Percentiles rank a stretch among this genome's conserved stretches.
Conservation (phyloP, 169 alveolate genomes). For the Plasmodium fragile region DNA sequence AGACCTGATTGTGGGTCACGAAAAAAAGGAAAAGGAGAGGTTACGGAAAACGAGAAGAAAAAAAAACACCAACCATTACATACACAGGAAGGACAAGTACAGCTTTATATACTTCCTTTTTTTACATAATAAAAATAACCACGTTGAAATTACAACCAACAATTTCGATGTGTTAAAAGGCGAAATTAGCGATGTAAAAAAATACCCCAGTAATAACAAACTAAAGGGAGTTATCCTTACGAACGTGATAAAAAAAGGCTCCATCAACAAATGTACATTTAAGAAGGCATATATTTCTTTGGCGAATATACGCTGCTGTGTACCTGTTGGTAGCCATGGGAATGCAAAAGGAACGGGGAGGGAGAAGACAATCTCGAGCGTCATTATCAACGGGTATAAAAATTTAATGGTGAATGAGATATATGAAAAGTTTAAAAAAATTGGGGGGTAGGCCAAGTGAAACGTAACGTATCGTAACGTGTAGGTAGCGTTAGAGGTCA, state of each 20-base stretch:
- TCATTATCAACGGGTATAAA: slow-evolving; percentile 36
- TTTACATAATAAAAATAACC: slow-evolving; percentile 36
- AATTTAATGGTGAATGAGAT: slow-evolving; percentile 47
- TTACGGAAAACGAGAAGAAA: slow-evolving; percentile 19
- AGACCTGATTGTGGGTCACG: slow-evolving; percentile 29
- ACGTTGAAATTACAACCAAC: slow-evolving; percentile 42
- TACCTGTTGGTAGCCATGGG: background rate
- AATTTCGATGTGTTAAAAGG: slow-evolving; percentile 47
- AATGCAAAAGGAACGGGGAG: background rate
- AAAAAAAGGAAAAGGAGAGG: slow-evolving; percentile 59
- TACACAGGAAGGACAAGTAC: slow-evolving; percentile 3
- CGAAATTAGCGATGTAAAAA: slow-evolving; percentile 36
- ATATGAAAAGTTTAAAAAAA: slow-evolving; percentile 53
- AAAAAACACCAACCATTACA: background rate
- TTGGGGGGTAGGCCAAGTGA: slow-evolving; percentile 20
- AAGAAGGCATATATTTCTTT: slow-evolving; percentile 30
- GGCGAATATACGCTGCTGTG: slow-evolving; percentile 28
- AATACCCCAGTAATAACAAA: slow-evolving; percentile 29
- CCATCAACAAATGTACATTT: background rate
- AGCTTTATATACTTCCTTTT: slow-evolving; percentile 54
- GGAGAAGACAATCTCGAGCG: background rate
- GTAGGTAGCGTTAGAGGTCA: background rate
- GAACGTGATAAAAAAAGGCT: slow-evolving; percentile 10
- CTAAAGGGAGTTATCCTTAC: slow-evolving; percentile 47
- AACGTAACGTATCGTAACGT: background rate